A percentile compares a stretch with the other conserved stretches of the same genome.
Evolutionary conservation across 1,284 basidiomycete genomes (phyloP).

Genomic region (Pseudozyma flocculosa): DNA sequence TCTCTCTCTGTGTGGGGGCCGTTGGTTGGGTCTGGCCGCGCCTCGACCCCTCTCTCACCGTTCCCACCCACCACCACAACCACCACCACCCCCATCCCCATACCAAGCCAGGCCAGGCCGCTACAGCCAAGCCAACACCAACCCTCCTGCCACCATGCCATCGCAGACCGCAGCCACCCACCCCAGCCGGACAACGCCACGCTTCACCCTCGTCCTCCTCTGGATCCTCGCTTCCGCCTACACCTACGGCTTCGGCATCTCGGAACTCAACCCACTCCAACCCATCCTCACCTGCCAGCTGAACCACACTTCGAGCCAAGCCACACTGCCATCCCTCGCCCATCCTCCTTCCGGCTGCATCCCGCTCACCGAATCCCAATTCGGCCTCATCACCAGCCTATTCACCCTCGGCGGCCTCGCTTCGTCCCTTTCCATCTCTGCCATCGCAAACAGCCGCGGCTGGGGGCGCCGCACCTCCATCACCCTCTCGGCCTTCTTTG

Average conservation of each 20-base stretch:
- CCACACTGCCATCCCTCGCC: too few species aligned
- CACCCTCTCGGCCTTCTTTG: slow-evolving; percentile 16
- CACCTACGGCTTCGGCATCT: slow-evolving; percentile 54
- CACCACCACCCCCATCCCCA: too few species aligned
- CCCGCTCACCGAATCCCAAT: slow-evolving; percentile 57
- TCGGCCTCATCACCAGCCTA: slow-evolving; percentile 76
- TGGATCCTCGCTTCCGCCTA: slow-evolving; percentile 48
- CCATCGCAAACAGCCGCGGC: slow-evolving; percentile 16
- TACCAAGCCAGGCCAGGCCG: too few species aligned
- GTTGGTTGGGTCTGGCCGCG: too few species aligned
- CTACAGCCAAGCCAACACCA: too few species aligned
- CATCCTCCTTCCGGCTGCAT: slow-evolving; percentile 12
- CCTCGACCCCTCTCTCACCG: too few species aligned
- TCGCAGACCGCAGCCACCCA: too few species aligned
- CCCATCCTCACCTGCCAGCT: slow-evolving; percentile 34
- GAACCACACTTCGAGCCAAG: slow-evolving; percentile 11
- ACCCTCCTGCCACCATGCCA: too few species aligned
- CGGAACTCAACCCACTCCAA: slow-evolving; percentile 52
- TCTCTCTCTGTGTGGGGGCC: too few species aligned
- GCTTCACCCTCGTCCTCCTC: slow-evolving; percentile 27
- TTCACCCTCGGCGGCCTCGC: slow-evolving; percentile 85
- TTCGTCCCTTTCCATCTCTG: slow-evolving; percentile 60
- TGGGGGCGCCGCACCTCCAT: slow-evolving; percentile 23
- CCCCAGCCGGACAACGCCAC: slow-evolving; percentile 6
- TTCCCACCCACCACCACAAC: too few species aligned